Percentiles rank a stretch among this genome's conserved stretches.
Conservation (phyloP, 2,329 filamentous ascomycete genomes). For the Fusarium subtropicale region DNA sequence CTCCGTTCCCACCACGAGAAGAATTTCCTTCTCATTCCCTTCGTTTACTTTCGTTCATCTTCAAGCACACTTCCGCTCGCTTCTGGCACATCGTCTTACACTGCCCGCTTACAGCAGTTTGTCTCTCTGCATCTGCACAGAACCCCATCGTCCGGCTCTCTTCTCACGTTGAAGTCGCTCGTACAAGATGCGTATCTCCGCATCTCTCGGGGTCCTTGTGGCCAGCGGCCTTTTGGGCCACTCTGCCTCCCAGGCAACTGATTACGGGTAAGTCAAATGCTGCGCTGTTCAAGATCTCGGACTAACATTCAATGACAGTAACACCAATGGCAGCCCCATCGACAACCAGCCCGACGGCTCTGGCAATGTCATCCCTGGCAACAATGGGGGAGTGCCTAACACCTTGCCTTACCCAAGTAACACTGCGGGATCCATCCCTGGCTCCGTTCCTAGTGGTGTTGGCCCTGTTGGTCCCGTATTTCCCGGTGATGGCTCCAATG, state of each 20-base stretch:
- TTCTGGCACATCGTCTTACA: slow-evolving; percentile 24
- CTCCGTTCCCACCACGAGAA: slow-evolving; percentile 28
- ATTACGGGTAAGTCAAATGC: slow-evolving; percentile 49
- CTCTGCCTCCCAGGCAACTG: slow-evolving; percentile 49
- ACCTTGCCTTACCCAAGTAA: slow-evolving; percentile 24
- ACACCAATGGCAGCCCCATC: slow-evolving; percentile 22
- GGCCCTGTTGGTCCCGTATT: slow-evolving; percentile 7
- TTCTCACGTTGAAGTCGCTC: slow-evolving; percentile 12
- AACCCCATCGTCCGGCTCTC: neutral
- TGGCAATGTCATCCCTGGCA: slow-evolving; percentile 26
- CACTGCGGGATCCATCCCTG: slow-evolving; percentile 32
- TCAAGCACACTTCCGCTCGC: slow-evolving; percentile 20
- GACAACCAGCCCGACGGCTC: slow-evolving; percentile 18
- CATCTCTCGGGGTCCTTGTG: slow-evolving; percentile 52
- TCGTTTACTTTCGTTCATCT: slow-evolving; percentile 33
- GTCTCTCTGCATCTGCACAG: neutral
- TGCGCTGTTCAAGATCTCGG: neutral
- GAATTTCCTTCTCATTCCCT: slow-evolving; percentile 25
- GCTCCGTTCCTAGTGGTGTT: slow-evolving; percentile 24
- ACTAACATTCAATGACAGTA: slow-evolving; percentile 30
- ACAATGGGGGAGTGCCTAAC: slow-evolving; percentile 31
- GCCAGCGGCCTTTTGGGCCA: slow-evolving; percentile 52
- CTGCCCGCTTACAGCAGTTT: slow-evolving; percentile 3
- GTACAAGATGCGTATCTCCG: slow-evolving; percentile 55
- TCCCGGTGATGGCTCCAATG: slow-evolving; percentile 25